Evolutionary conservation across 805 yeast genomes (phyloP), one percentile per base, ranked within the genome.

Genomic region (Pichia californica): DNA sequence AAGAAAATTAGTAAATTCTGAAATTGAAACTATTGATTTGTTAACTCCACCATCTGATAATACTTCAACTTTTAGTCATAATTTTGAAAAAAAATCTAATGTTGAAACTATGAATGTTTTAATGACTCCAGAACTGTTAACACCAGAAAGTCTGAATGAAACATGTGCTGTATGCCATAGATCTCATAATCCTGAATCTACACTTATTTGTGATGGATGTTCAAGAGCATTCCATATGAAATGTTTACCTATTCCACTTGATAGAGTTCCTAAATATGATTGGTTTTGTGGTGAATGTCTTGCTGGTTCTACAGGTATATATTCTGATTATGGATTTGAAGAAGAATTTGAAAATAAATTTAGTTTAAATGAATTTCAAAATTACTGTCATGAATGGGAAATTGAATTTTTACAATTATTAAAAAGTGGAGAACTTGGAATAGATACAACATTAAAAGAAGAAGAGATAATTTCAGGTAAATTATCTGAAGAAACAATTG

Each of bases 211-310:
- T 59, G 85, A 81, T 52, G 83, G 83, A 31, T 89, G 96, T 56
- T 78, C 82, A 46, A 72, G 71, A 40, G 73, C 76, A 1, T 87
- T 67, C 60, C 96, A 89, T 59, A 68, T 70, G 62, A 63, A 66
- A 31, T 88, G 95, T 56, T 64, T 88, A n/a, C 21, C 38, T 5
- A 20, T 40, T 2, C 79, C 79, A 2, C 51, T 83, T 20, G 56
- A 61, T 1, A 53, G 54, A 3, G 64, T 81, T 2, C 88, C 89
- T 0, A 57, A 67, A 21, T 76, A 75, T 10, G 73, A 69, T 15
- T 89, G 96, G 95, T 81, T 73, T 56, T 89, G 98, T 60, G 83
- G 82, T 39, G 74, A 74, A 44, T 89, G 98, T 61, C 66, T 89
- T n/a, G 69, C 83, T 13, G 96, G 95, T 0, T 58, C 64, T 0